Evolutionary conservation across 2,329 filamentous ascomycete species (phyloP).

Genomic region (Fusarium avenaceum): DNA sequence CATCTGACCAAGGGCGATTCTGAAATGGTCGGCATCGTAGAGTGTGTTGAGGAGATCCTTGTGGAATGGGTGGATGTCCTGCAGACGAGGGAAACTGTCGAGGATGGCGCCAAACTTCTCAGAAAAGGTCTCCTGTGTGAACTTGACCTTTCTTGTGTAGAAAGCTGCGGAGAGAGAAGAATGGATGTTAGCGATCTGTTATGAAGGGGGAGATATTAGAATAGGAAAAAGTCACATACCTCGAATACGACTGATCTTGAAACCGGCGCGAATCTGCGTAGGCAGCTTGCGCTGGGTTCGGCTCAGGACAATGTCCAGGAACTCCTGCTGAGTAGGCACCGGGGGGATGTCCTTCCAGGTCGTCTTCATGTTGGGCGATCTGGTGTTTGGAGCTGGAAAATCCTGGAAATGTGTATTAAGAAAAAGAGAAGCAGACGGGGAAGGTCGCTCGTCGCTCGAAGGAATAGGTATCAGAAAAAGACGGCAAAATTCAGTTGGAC

Average conservation of each 20-base stretch:
- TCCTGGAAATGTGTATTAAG: conserved; percentile 11
- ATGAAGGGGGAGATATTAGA: background rate
- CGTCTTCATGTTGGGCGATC: conserved; percentile 67
- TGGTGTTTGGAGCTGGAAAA: conserved; percentile 37
- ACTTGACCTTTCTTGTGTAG: conserved; percentile 98
- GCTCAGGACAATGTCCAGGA: conserved; percentile 96
- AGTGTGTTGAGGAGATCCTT: conserved; percentile 89
- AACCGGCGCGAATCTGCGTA: conserved; percentile 94
- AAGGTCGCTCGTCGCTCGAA: conserved; percentile 39
- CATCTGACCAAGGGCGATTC: conserved; percentile 94
- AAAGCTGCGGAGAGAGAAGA: conserved; percentile 70
- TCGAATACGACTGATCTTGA: conserved; percentile 93
- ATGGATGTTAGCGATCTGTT: conserved; percentile 25
- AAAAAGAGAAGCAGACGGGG: conserved; percentile 25
- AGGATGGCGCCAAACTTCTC: conserved; percentile 94
- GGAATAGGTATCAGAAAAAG: conserved; percentile 33
- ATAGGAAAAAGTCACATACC: conserved; percentile 53
- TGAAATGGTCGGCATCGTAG: conserved; percentile 98
- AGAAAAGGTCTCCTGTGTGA: conserved; percentile 94
- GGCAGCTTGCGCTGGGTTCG: conserved; percentile 92
- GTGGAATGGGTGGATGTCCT: conserved; percentile 97
- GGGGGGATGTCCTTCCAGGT: conserved; percentile 85
- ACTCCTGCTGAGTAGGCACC: conserved; percentile 93
- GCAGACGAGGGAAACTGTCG: conserved; percentile 90
- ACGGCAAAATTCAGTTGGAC: conserved; percentile 47